Base-by-base conservation (phyloP, 1,284 basidiomycete species). In the Puccinia triticina region DNA sequence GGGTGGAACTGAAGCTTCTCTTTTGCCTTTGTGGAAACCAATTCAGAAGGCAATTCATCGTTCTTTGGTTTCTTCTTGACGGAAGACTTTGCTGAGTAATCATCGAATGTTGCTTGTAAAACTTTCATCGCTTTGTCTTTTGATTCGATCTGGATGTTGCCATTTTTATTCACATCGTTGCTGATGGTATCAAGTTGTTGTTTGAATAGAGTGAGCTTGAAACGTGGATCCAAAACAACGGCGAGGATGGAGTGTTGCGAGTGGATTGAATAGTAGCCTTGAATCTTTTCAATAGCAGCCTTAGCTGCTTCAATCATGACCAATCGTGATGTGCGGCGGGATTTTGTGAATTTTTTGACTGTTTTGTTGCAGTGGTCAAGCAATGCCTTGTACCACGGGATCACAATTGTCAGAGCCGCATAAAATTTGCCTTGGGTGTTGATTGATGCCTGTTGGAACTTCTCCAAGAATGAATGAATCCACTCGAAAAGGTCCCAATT, bases 81-180 rank as follows among this genome's bases (percentile, higher is more conserved):
- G n/a, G n/a, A n/a, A n/a, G n/a, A n/a, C n/a, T n/a, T n/a, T n/a
- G n/a, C n/a, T n/a, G n/a, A n/a, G n/a, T n/a, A n/a, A n/a, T n/a
- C n/a, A n/a, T n/a, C n/a, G n/a, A n/a, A n/a, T n/a, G n/a, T n/a
- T n/a, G n/a, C n/a, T n/a, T n/a, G n/a, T n/a, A n/a, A n/a, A n/a
- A n/a, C n/a, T n/a, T n/a, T n/a, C n/a, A n/a, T n/a, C n/a, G 61
- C 61, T 32, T 64, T 21, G 61, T 64, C 61, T 64, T 64, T 64
- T 14, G 32, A 64, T 26, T 64, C 18, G 18, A 64, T 64, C 61
- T 64, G 61, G 34, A 26, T 32, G 14, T 32, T 37, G 29, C 10
- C 26, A 5, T 64, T 5, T 7, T 4, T 16, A 11, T 64, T 26
- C 5, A 21, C 18, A 21, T 29, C 61, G 21, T 59, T 59, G 55